Conservation (phyloP, 2,329 filamentous ascomycete genomes). For the Fusarium sp. region DNA sequence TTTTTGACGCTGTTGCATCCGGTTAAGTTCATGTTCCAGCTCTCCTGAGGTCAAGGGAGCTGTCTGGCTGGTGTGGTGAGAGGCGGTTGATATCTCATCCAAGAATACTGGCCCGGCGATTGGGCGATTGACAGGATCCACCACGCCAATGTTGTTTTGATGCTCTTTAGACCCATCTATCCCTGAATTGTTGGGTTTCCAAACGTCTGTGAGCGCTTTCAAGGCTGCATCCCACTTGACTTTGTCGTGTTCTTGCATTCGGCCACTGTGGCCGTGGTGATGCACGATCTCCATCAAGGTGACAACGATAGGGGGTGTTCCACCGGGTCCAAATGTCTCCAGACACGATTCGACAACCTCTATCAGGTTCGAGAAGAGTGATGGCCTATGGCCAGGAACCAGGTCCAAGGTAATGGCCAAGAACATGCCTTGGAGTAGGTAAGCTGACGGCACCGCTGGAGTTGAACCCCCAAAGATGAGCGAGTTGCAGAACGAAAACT, state of each 20-base stretch:
- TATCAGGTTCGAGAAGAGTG: constrained; percentile 52
- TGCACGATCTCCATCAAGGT: constrained; percentile 52
- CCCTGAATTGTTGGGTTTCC: constrained; percentile 36
- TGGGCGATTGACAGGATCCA: constrained; percentile 33
- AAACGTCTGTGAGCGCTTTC: constrained; percentile 44
- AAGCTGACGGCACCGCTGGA: constrained; percentile 51
- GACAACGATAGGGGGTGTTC: constrained; percentile 52
- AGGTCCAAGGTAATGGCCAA: constrained; percentile 52
- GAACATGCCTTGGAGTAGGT: constrained; percentile 54
- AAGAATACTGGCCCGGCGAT: constrained; percentile 36
- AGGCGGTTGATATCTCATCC: constrained; percentile 47
- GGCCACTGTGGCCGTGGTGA: constrained; percentile 45
- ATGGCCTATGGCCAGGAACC: constrained; percentile 49
- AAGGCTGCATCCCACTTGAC: constrained; percentile 48
- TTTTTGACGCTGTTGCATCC: constrained; percentile 38
- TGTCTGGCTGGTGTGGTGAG: constrained; percentile 40
- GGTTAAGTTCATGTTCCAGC: constrained; percentile 39
- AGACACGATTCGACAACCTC: constrained; percentile 52
- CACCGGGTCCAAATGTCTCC: constrained; percentile 49
- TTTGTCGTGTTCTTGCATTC: constrained; percentile 51
- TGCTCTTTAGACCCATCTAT: constrained; percentile 37
- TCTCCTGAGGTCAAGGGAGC: constrained; percentile 39
- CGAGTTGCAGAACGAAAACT: constrained; percentile 55
- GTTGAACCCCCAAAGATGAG: constrained; percentile 52
- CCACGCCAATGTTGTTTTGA: constrained; percentile 27